Conservation (phyloP, 1,284 basidiomycete genomes). For the Cutaneotrichosporon sp. region DNA sequence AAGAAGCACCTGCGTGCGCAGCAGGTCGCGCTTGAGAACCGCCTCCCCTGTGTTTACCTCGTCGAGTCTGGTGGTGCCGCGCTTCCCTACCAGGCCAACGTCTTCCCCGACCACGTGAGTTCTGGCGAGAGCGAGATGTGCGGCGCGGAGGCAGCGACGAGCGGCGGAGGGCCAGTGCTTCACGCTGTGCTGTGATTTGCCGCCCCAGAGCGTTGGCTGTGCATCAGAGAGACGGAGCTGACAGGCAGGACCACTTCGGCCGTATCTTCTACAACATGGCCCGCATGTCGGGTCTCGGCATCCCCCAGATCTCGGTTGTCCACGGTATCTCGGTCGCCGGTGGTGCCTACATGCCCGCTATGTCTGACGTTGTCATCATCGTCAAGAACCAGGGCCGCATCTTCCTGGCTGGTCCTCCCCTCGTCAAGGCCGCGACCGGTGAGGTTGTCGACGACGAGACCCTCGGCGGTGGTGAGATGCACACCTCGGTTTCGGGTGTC, state of each 20-base stretch:
- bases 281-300: constrained; percentile 75
- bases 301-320: constrained; percentile 89
- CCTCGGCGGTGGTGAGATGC: constrained; percentile 80
- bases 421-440: constrained; percentile 93
- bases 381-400: constrained; percentile 88
- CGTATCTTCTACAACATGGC: constrained; percentile 98
- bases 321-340: constrained; percentile 91
- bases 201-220: background rate
- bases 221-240: background rate
- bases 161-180: too few species aligned
- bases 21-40: constrained; percentile 86
- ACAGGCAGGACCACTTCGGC: constrained; percentile 75
- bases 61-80: constrained; percentile 72
- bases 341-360: constrained; percentile 81
- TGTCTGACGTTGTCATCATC: constrained; percentile 95
- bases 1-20: constrained; percentile 96
- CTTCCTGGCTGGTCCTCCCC: constrained; percentile 92
- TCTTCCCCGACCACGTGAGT: constrained; percentile 52
- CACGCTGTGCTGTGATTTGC: too few species aligned
- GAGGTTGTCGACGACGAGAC: constrained; percentile 88
- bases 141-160: background rate
- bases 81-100: constrained; percentile 87
- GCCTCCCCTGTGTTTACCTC: constrained; percentile 87
- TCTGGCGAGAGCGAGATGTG: background rate
- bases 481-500: constrained; percentile 89